Evolutionary conservation across 768 basidiomycete genomes (phyloP).

Genomic region (Albatrellus ellisii): DNA sequence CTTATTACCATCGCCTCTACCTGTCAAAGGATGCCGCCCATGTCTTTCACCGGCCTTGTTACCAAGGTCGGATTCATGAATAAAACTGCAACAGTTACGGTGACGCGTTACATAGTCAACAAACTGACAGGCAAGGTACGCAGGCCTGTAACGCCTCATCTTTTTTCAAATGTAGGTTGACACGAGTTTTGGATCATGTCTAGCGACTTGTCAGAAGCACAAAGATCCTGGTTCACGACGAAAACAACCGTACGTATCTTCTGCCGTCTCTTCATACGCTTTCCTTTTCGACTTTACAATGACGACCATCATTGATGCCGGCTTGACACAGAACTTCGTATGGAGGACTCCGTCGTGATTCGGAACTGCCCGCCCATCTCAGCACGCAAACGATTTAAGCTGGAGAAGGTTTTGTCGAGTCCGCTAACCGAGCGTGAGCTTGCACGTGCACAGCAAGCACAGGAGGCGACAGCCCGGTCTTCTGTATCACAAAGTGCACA

Average conservation of each 20-base stretch:
- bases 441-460: conserved; percentile 1
- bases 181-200: conserved; percentile 6
- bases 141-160: no score
- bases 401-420: conserved; percentile 55
- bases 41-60: conserved; percentile 62
- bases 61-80: conserved; percentile 76
- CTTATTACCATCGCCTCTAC: no score
- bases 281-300: background rate
- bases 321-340: conserved; percentile 37
- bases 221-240: conserved; percentile 71
- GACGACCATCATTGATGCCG: conserved; percentile 1
- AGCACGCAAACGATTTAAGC: conserved; percentile 61
- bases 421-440: conserved; percentile 37
- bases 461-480: background rate
- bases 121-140: conserved; percentile 65
- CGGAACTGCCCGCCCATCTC: conserved; percentile 76
- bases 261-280: background rate
- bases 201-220: conserved; percentile 66
- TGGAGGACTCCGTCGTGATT: conserved; percentile 62
- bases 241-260: conserved; percentile 51
- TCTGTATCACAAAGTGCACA: no score
- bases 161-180: background rate
- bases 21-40: conserved; percentile 71
- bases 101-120: conserved; percentile 62
- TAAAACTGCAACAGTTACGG: conserved; percentile 76